Conservation (phyloP, 768 basidiomycete genomes). For the Kwoniella pini region DNA sequence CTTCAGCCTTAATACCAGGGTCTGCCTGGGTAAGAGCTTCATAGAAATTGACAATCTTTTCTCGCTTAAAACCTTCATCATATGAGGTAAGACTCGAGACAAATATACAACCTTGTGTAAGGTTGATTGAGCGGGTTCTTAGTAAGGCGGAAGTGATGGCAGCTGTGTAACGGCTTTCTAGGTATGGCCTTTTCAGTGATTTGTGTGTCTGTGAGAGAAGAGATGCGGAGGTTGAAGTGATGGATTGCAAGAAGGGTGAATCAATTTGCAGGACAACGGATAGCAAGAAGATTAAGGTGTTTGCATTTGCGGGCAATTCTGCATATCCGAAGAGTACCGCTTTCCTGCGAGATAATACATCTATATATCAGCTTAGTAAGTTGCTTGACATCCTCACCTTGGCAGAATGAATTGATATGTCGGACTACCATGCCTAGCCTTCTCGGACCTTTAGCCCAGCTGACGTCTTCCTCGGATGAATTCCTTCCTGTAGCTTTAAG, state of each 20-base stretch:
- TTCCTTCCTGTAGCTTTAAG: constrained; percentile 22
- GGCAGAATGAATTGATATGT: constrained; percentile 18
- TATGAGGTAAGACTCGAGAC: background rate
- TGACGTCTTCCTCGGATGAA: constrained; percentile 18
- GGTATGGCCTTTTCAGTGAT: background rate
- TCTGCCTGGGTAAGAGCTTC: background rate
- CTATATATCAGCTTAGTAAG: constrained; percentile 1
- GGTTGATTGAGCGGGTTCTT: background rate
- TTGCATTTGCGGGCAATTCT: background rate
- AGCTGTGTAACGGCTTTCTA: constrained; percentile 7
- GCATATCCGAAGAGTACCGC: background rate
- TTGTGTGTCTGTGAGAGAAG: constrained; percentile 12
- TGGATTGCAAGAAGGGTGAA: constrained; percentile 8
- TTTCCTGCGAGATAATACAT: background rate
- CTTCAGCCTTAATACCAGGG: constrained; percentile 5
- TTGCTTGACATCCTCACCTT: constrained; percentile 12
- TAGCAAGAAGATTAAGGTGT: constrained; percentile 9
- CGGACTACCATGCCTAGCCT: constrained; percentile 13
- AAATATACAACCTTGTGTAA: constrained; percentile 10
- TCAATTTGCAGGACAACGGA: background rate
- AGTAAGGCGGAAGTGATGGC: background rate
- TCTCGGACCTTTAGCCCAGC: constrained; percentile 20
- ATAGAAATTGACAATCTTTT: background rate
- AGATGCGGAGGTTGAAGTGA: background rate
- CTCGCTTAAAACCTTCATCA: background rate